Conservation (phyloP, 495 filamentous ascomycete species). For the Penicillium coffeae region DNA sequence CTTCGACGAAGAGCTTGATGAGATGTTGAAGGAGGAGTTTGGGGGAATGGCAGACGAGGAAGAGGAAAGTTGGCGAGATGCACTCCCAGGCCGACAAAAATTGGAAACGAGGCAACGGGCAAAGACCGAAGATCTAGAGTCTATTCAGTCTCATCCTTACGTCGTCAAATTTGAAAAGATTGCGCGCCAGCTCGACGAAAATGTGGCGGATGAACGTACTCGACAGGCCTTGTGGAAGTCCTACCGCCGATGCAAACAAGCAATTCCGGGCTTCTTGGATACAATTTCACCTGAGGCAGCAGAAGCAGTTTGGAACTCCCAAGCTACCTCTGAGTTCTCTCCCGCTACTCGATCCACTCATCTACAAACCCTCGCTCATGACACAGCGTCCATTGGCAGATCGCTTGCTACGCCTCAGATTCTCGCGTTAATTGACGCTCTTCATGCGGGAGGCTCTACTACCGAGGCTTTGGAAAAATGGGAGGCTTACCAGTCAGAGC, state of each 20-base stretch:
- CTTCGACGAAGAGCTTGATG: conserved; percentile 45
- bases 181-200: conserved; percentile 21
- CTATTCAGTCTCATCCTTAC: conserved; percentile 28
- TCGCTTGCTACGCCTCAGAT: conserved; percentile 53
- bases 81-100: conserved; percentile 17
- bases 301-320: conserved; percentile 41
- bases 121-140: conserved; percentile 17
- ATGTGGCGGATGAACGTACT: conserved; percentile 22
- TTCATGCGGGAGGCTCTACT: conserved; percentile 56
- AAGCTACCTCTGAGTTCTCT: conserved; percentile 45
- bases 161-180: conserved; percentile 30
- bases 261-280: conserved; percentile 33
- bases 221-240: conserved; percentile 41
- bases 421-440: conserved; percentile 60
- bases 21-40: conserved; percentile 41
- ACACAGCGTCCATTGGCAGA: conserved; percentile 54
- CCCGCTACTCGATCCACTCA: conserved; percentile 47
- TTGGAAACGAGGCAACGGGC: conserved; percentile 16
- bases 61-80: conserved; percentile 31
- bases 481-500: conserved; percentile 52
- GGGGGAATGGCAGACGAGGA: conserved; percentile 38
- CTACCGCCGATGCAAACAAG: conserved; percentile 43
- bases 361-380: conserved; percentile 56
- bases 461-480: conserved; percentile 60
- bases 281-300: conserved; percentile 34